Evolutionary conservation across 75 land plant species (phyloP).

Genomic region (Cunninghamia lanceolata): DNA sequence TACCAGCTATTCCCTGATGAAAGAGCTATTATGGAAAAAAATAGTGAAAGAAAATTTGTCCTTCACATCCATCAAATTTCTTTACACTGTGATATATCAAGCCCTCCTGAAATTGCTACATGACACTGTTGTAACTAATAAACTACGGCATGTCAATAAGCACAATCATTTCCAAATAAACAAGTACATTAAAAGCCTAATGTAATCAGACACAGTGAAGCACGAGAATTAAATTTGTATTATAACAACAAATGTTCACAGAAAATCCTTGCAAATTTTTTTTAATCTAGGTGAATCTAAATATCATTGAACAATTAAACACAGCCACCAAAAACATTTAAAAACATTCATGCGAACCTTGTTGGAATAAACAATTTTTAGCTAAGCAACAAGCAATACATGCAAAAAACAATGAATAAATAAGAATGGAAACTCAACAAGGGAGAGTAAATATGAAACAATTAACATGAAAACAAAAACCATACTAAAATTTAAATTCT

Average conservation of each 20-base stretch:
- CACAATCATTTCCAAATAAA: neutral
- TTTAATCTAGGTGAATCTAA: neutral
- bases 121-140: neutral
- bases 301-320: neutral
- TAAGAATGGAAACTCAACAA: too few species aligned
- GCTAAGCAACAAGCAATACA: neutral
- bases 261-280: neutral
- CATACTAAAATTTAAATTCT: too few species aligned
- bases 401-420: neutral
- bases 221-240: too few species aligned
- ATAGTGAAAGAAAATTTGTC: neutral
- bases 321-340: neutral
- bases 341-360: too few species aligned
- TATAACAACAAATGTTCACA: neutral
- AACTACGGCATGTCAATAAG: neutral
- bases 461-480: too few species aligned
- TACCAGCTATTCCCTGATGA: neutral
- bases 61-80: neutral
- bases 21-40: neutral
- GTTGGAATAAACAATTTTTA: neutral
- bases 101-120: neutral
- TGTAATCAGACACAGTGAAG: neutral
- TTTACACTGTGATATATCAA: neutral
- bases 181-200: neutral
- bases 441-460: neutral